Base-by-base conservation (phyloP, 768 basidiomycete genomes). In the Dioszegia crocea region DNA sequence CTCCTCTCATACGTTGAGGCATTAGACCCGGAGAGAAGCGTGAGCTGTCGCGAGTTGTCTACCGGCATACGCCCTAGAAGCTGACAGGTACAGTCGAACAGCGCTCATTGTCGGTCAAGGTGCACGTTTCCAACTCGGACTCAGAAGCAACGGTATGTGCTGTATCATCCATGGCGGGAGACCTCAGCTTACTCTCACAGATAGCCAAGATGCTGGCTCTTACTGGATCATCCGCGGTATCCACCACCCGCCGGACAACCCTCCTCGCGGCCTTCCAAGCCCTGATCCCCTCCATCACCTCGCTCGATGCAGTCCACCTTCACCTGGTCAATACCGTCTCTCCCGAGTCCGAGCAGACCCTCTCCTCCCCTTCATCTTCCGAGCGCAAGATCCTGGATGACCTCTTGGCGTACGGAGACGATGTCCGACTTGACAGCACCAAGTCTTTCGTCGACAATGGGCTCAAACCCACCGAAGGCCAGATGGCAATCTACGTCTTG, bases 351-450 rank as follows among this genome's bases (percentile, higher is more conserved):
- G 81, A 86, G 62, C 67, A 66, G 0, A 81, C 83, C 8, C 81
- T 91, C 5, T 62, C 74, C 0, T 73, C 82, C 45, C 40, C 71
- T 0, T 70, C 68, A 1, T 86, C 86, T 0, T 46, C 78, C 0
- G 77, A 81, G 44, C 78, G 84, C 31, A 70, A 76, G 61, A 81
- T 84, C 16, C 82, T 98, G 23, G 81, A 86, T 63, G 82, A 82
- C 21, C 83, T 99, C 8, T 79, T 99, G 57, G 80, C 83, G 12
- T 98, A 99, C 64, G 96, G 96, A 5, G 89, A 93, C 72, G 81
- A 88, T 74, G 77, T 71, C 21, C 58, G 63, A 36, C 57, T 75
- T 27, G 51, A 51, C 1, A 21, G 39, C 6, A 77, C 74, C 24
- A 68, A 70, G 59, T 23, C 60, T 1, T 77, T 68, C 53, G 23